These are phyloP conservation scores for Thelonectria blattea DNA, from an alignment of 2,329 filamentous ascomycete species.

Conservation along the genomic window DNA sequence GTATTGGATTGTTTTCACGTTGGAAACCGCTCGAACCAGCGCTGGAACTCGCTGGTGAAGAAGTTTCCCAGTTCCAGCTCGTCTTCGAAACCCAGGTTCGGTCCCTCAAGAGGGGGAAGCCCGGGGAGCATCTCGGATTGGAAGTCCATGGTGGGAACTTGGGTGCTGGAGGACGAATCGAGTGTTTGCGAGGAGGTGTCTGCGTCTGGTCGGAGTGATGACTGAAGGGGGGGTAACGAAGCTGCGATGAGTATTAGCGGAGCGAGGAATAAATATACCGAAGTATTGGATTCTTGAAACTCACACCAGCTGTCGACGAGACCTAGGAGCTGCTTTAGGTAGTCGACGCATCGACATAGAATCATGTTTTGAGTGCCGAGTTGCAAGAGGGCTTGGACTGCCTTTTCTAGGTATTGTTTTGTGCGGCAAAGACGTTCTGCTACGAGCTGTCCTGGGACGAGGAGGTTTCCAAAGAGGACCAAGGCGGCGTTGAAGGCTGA, in stretches of 20 bases:
- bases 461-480: constrained; percentile 19
- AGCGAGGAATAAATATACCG: background rate
- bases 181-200: background rate
- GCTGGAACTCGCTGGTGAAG: constrained; percentile 16
- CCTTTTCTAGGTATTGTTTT: background rate
- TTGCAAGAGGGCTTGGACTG: background rate
- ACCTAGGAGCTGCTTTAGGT: background rate
- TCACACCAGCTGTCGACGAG: constrained; percentile 8
- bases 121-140: background rate
- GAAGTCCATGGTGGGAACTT: background rate
- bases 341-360: constrained; percentile 10
- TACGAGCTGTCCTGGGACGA: background rate
- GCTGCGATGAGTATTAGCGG: background rate
- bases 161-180: background rate
- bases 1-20: background rate
- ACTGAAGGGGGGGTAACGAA: background rate
- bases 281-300: background rate
- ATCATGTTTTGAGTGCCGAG: constrained; percentile 12
- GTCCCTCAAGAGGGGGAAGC: background rate
- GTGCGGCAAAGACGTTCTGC: background rate
- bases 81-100: background rate
- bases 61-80: constrained; percentile 17
- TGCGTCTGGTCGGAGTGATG: background rate
- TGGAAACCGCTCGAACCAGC: constrained; percentile 8
- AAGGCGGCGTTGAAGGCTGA: constrained; percentile 24